Evolutionary conservation across 2,329 filamentous ascomycete genomes (phyloP), one percentile per base, ranked within the genome.

Genomic region (Aureobasidium namibiae): DNA sequence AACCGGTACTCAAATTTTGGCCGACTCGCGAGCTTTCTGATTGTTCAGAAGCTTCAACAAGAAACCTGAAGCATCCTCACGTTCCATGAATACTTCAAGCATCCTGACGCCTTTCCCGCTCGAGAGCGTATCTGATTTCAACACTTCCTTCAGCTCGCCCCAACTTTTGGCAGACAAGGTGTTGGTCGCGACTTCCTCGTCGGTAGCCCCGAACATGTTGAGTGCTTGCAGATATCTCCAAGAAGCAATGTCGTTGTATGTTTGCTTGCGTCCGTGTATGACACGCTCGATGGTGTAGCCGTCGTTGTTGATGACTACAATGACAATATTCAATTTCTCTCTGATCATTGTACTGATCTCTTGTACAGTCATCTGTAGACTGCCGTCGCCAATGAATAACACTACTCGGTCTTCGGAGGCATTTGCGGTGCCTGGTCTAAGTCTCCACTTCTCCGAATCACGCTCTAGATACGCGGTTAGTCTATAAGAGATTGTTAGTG

Each of bases 271-370:
- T 4, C 81, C 90, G 72, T 95, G 90, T 67, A 95, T 95, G 71
- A 84, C 88, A 29, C 91, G 84, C 75, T 96, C 91, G 70, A 95
- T 94, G 8, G 90, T 94, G 75, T 89, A 95, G 11, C 91, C 91
- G 39, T 92, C 84, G 70, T 95, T 95, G 79, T 88, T 90, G 65
- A 95, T 87, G 63, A 94, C 80, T 70, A 95, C 92, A 63, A 95
- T 85, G 68, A 91, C 92, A 18, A 89, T 83, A 62, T 86, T 85
- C 60, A 95, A 76, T 26, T 82, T 79, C 61, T 89, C 85, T 33
- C 86, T 82, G 63, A 95, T 82, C 81, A 95, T 92, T 13, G 90
- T 94, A 72, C 85, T 88, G 63, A 95, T 70, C 73, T 95, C 90
- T 70, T 95, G 90, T 0, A 83, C 86, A 0, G 90, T 95, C 61